Percentiles rank a stretch among this genome's conserved stretches.
phyloP scores from a whole-genome alignment of 2,329 filamentous ascomycete genomes.

The Exophiala alcalophila region DNA sequence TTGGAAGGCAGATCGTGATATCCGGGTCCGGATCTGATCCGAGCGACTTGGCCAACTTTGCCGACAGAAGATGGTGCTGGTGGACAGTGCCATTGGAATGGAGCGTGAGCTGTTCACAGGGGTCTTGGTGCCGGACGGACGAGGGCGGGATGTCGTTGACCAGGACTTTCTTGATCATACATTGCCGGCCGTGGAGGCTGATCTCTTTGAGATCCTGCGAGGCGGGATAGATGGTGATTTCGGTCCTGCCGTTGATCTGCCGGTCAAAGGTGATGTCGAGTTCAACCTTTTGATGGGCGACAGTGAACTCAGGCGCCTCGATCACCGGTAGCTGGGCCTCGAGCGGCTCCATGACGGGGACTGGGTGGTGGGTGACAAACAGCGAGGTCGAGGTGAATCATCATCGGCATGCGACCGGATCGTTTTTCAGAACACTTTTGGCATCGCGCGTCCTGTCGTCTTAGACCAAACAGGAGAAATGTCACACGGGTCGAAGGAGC shows the following conservation, averaged over 20 bases:
- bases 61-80: constrained; percentile 75
- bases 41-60: constrained; percentile 55
- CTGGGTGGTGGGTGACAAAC: neutral
- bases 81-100: constrained; percentile 54
- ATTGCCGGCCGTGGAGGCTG: constrained; percentile 61
- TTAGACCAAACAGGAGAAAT: too few species aligned
- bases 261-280: constrained; percentile 83
- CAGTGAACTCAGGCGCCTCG: constrained; percentile 26
- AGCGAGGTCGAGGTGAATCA: neutral
- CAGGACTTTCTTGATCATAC: constrained; percentile 53
- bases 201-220: constrained; percentile 55
- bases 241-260: constrained; percentile 73
- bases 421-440: too few species aligned
- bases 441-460: too few species aligned
- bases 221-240: constrained; percentile 72
- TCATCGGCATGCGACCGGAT: too few species aligned
- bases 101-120: constrained; percentile 38
- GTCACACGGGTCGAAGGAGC: too few species aligned
- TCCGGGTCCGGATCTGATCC: constrained; percentile 55
- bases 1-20: constrained; percentile 58
- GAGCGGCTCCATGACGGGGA: constrained; percentile 6
- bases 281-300: constrained; percentile 83
- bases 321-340: constrained; percentile 7
- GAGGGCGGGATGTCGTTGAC: constrained; percentile 42
- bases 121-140: constrained; percentile 41